phyloP scores from a whole-genome alignment of 192 early-diverging fungal genomes.

The Radiomyces spectabilis region DNA sequence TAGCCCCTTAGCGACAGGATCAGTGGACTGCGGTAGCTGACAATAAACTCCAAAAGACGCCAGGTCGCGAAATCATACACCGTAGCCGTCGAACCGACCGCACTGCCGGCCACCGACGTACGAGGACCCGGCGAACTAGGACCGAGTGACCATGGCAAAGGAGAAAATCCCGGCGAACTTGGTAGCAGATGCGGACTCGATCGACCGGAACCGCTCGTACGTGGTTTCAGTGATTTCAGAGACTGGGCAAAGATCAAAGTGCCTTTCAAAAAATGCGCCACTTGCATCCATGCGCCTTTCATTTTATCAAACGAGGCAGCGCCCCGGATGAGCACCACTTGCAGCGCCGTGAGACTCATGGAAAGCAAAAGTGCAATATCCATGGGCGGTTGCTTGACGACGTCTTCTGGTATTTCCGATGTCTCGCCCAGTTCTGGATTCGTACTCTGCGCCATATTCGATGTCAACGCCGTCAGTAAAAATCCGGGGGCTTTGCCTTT shows the following conservation, averaged over 20 bases:
- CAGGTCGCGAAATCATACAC: slow-evolving; percentile 37
- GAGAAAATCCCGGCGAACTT: slow-evolving; percentile 3
- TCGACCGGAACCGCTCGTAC: background rate
- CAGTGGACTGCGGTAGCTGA: slow-evolving; percentile 39
- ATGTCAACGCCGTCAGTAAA: slow-evolving; percentile 8
- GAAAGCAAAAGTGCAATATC: slow-evolving; percentile 26
- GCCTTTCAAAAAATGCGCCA: slow-evolving; percentile 31
- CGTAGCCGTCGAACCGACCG: background rate
- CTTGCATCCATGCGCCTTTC: slow-evolving; percentile 33
- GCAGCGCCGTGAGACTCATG: slow-evolving; percentile 41
- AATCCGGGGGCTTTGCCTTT: slow-evolving; percentile 10
- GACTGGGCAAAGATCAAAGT: slow-evolving; percentile 30
- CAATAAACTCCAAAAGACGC: slow-evolving; percentile 46
- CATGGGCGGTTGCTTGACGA: background rate
- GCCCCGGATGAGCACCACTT: slow-evolving; percentile 45
- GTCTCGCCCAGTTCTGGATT: slow-evolving; percentile 7
- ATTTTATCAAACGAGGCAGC: slow-evolving; percentile 32
- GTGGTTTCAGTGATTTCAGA: slow-evolving; percentile 6
- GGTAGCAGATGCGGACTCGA: background rate
- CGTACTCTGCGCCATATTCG: background rate
- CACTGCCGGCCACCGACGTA: background rate
- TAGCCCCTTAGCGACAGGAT: slow-evolving; percentile 36
- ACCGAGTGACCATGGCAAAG: background rate
- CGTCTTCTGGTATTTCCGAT: background rate
- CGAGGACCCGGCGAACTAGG: background rate